Evolutionary conservation across 2,329 filamentous ascomycete genomes (phyloP).

Genomic region (Penicillium sp.): DNA sequence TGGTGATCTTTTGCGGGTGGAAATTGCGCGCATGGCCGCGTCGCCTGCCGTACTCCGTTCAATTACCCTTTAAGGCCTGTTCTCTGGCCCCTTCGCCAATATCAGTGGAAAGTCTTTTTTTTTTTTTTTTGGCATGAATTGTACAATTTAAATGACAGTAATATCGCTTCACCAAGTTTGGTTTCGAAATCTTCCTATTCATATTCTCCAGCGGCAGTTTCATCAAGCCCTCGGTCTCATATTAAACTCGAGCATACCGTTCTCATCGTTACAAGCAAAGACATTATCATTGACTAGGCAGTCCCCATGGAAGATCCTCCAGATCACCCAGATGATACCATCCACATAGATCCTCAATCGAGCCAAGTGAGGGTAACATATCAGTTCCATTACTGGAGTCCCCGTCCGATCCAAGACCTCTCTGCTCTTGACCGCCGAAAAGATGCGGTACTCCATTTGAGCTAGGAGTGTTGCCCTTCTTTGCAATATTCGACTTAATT

Average conservation of each 20-base stretch:
- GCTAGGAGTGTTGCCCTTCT: neutral
- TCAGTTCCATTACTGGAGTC: slow-evolving; percentile 6
- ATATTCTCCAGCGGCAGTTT: too few species aligned
- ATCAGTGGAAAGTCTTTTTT: neutral
- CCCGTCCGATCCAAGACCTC: slow-evolving; percentile 1
- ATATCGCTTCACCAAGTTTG: too few species aligned
- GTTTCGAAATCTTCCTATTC: too few species aligned
- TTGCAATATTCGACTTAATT: slow-evolving; percentile 3
- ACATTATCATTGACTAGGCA: slow-evolving; percentile 1
- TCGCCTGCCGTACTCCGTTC: slow-evolving; percentile 26
- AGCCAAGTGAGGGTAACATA: slow-evolving; percentile 7
- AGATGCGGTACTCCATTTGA: slow-evolving; percentile 4
- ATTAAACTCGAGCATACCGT: too few species aligned
- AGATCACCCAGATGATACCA: slow-evolving; percentile 18
- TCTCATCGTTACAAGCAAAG: too few species aligned
- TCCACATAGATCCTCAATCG: slow-evolving; percentile 20
- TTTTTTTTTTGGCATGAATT: too few species aligned
- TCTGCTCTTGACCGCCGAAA: slow-evolving; percentile 1
- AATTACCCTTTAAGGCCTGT: neutral
- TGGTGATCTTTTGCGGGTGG: slow-evolving; percentile 30
- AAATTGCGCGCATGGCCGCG: slow-evolving; percentile 38
- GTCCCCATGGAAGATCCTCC: slow-evolving; percentile 9
- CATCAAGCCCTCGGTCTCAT: too few species aligned
- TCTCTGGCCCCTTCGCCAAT: neutral
- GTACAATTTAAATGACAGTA: too few species aligned